Conservation (phyloP, 306 rosid genomes). For the Hippophae rhamnoides region DNA sequence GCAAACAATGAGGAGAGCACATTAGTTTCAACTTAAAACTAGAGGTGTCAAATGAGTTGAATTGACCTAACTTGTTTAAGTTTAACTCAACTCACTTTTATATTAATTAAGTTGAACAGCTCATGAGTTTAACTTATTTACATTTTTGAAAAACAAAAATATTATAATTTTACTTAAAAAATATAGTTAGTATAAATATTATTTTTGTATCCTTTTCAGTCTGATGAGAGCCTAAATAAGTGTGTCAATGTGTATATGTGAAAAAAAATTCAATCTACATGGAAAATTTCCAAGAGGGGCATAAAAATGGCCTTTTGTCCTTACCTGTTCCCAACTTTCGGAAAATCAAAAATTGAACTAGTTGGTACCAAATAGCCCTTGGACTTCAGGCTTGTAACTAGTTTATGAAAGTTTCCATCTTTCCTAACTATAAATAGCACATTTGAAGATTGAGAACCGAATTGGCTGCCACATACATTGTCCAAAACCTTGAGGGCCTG, state of each 20-base stretch:
- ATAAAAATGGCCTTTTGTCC: constrained; percentile 4
- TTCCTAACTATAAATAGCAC: constrained; percentile 41
- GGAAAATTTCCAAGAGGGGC: neutral
- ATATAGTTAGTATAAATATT: no score
- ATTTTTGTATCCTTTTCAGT: no score
- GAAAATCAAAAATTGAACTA: constrained; percentile 17
- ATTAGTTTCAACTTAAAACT: neutral
- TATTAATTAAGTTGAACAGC: neutral
- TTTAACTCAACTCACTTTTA: no score
- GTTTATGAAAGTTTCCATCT: constrained; percentile 25
- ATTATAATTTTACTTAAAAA: no score
- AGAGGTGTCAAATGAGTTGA: no score
- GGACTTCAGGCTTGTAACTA: constrained; percentile 36
- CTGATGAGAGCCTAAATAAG: no score
- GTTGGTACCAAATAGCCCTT: constrained; percentile 31
- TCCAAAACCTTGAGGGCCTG: constrained; percentile 43
- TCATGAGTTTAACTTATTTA: neutral
- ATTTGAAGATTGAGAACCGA: constrained; percentile 18
- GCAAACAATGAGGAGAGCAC: constrained; percentile 10
- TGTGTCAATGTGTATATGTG: neutral
- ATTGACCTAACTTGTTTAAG: no score
- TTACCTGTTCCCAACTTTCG: constrained; percentile 39
- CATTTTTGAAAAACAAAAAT: no score
- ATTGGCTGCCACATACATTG: constrained; percentile 20
- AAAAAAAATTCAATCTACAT: no score